These are phyloP conservation scores for Kodamaea lidongshanica DNA, from an alignment of 805 yeast genomes.

Conservation along the genomic window DNA sequence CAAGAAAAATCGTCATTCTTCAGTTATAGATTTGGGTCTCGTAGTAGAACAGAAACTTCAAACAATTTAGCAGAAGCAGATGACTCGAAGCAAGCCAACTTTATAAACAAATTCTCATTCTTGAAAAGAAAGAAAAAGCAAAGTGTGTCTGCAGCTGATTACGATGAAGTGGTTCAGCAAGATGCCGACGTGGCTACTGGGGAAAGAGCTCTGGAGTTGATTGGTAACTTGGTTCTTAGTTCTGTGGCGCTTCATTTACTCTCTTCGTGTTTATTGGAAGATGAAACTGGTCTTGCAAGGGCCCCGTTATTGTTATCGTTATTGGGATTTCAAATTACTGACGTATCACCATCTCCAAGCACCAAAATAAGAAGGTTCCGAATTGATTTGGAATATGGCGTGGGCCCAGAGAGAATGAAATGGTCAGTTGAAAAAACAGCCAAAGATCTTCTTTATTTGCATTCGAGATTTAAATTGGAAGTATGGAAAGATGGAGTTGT, in stretches of 20 bases:
- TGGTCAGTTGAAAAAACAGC: constrained; percentile 77
- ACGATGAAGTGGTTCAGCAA: constrained; percentile 14
- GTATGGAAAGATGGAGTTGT: constrained; percentile 30
- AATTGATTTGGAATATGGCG: constrained; percentile 84
- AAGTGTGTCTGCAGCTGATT: constrained; percentile 12
- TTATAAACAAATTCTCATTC: constrained; percentile 17
- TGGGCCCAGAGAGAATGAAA: constrained; percentile 66
- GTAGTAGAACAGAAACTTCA: constrained; percentile 4
- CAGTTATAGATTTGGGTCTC: constrained; percentile 6
- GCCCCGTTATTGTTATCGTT: constrained; percentile 79
- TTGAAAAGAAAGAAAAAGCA: constrained; percentile 20
- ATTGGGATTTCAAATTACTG: constrained; percentile 58
- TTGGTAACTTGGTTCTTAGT: constrained; percentile 50
- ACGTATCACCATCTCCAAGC: constrained; percentile 35
- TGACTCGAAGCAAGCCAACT: constrained; percentile 15
- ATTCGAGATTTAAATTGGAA: constrained; percentile 57
- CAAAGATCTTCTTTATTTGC: constrained; percentile 66
- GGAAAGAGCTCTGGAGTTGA: constrained; percentile 30
- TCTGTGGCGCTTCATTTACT: constrained; percentile 70
- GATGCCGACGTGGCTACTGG: constrained; percentile 27
- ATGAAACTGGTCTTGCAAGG: constrained; percentile 68
- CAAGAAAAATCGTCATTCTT: constrained; percentile 9
- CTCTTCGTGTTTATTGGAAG: constrained; percentile 68
- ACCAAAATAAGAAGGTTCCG: constrained; percentile 45
- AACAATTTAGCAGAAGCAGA: constrained; percentile 9